These are phyloP conservation scores for Detonula confervacea DNA, from an alignment of 352 stramenopile genomes.

Conservation along the genomic window DNA sequence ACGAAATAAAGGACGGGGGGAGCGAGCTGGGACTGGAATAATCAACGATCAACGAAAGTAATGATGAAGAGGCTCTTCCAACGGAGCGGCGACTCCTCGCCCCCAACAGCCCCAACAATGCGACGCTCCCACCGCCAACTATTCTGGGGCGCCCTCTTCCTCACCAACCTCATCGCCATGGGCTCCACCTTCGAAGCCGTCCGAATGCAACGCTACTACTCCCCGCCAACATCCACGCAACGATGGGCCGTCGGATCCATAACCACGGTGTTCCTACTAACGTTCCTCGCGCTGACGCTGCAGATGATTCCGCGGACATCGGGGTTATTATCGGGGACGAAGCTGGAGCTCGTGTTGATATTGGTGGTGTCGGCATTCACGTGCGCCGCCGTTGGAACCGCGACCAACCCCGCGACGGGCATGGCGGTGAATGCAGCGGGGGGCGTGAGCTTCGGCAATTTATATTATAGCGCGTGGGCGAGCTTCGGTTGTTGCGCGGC, in stretches of 20 bases:
- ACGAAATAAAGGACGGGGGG: too few species aligned
- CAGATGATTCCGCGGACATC: constrained; percentile 3
- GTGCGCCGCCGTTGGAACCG: constrained; percentile 52
- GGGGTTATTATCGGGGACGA: constrained; percentile 43
- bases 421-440: constrained; percentile 58
- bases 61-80: background rate
- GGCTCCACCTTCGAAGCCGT: constrained; percentile 53
- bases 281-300: constrained; percentile 24
- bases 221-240: constrained; percentile 15
- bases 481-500: constrained; percentile 62
- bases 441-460: constrained; percentile 51
- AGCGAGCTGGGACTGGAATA: too few species aligned
- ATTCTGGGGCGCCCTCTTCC: constrained; percentile 31
- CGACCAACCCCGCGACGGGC: constrained; percentile 63
- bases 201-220: constrained; percentile 33
- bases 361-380: constrained; percentile 65
- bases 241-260: constrained; percentile 37
- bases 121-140: constrained; percentile 10
- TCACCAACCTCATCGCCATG: constrained; percentile 49
- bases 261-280: constrained; percentile 42
- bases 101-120: background rate
- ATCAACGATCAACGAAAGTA: background rate
- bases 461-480: constrained; percentile 59
- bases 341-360: constrained; percentile 60
- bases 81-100: background rate